These are phyloP conservation scores for Aspergillus caelatus DNA, from an alignment of 2,329 filamentous ascomycete genomes.

Conservation along the genomic window DNA sequence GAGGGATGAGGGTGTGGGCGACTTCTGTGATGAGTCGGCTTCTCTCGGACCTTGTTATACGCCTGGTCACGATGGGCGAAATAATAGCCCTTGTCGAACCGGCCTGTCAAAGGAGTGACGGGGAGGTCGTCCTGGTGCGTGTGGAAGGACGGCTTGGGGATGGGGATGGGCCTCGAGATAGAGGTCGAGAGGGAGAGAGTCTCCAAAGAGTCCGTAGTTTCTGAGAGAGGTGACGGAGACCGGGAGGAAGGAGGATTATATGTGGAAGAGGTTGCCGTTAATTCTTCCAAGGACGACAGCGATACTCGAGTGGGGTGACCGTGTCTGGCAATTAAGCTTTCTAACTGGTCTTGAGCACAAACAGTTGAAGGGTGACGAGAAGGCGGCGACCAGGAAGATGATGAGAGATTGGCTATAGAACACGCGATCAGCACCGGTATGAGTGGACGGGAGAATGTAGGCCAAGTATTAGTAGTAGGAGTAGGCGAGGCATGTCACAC, in stretches of 20 bases:
- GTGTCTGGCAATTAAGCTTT: constrained; percentile 41
- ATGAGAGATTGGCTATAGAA: constrained; percentile 26
- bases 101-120: constrained; percentile 42
- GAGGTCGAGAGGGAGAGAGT: constrained; percentile 32
- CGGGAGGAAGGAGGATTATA: constrained; percentile 37
- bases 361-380: constrained; percentile 28
- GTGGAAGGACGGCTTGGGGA: constrained; percentile 30
- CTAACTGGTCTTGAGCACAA: constrained; percentile 38
- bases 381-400: constrained; percentile 25
- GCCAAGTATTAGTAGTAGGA: neutral
- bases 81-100: constrained; percentile 40
- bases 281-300: constrained; percentile 40
- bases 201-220: constrained; percentile 28
- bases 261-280: constrained; percentile 41
- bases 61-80: constrained; percentile 35
- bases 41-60: constrained; percentile 19
- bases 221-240: constrained; percentile 27
- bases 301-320: constrained; percentile 43
- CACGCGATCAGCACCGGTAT: constrained; percentile 28
- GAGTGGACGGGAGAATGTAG: constrained; percentile 21
- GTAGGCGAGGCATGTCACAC: constrained; percentile 30
- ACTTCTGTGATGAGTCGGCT: constrained; percentile 13
- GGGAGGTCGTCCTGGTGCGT: constrained; percentile 36
- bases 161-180: constrained; percentile 39
- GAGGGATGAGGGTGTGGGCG: constrained; percentile 19